phyloP scores from a whole-genome alignment of 306 rosid species.

The Herpetospermum pedunculosum region DNA sequence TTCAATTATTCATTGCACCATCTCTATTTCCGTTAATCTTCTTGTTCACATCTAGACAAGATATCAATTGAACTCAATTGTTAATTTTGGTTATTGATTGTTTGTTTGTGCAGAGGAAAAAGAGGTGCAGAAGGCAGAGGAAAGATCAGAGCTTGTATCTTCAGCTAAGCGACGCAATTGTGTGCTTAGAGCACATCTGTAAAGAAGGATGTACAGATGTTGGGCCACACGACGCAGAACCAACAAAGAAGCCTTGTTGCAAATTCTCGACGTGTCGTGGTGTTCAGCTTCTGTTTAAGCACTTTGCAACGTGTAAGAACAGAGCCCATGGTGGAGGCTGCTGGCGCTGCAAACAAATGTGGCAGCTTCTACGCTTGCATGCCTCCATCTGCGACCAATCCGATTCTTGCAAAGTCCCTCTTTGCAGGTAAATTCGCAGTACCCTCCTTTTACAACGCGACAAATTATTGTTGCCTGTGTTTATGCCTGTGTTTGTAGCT shows the following conservation, averaged over 20 bases:
- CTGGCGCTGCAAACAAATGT: slow-evolving; percentile 48
- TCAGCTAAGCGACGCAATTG: slow-evolving; percentile 45
- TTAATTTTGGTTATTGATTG: not conserved
- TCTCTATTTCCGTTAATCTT: not conserved
- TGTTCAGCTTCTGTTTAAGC: slow-evolving; percentile 38
- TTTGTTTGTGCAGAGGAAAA: slow-evolving; percentile 21
- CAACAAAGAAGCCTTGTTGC: slow-evolving; percentile 24
- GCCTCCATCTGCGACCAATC: slow-evolving; percentile 38
- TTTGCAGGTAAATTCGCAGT: slow-evolving; percentile 25
- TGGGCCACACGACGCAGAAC: slow-evolving; percentile 39
- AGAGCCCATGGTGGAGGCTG: slow-evolving; percentile 43
- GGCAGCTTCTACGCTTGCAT: slow-evolving; percentile 52
- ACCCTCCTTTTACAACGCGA: no score
- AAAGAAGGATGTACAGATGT: slow-evolving; percentile 42
- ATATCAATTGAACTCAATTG: not conserved
- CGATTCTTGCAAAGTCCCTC: slow-evolving; percentile 44
- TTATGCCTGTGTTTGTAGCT: no score
- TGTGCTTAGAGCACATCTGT: slow-evolving; percentile 44
- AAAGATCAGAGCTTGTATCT: slow-evolving; percentile 36
- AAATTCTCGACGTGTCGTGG: slow-evolving; percentile 41
- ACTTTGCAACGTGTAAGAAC: slow-evolving; percentile 33
- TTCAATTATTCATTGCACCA: not conserved
- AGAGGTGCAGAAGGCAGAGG: slow-evolving; percentile 26
- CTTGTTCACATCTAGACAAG: not conserved
- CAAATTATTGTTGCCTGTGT: no score